Evolutionary conservation across 805 yeast species (phyloP).

Genomic region (Ogataea naganishii): DNA sequence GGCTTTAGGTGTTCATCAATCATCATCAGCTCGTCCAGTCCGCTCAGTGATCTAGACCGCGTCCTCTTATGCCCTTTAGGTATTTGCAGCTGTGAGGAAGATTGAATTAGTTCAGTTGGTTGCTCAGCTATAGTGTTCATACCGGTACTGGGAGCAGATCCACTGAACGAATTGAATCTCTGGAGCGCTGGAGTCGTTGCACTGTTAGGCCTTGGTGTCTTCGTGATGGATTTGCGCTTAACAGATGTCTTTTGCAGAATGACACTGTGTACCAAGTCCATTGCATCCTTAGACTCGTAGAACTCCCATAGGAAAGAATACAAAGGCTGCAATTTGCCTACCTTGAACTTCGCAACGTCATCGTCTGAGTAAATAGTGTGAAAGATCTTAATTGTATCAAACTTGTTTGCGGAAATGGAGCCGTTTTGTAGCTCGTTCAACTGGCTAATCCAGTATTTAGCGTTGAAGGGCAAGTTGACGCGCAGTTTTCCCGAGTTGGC

Average conservation of each 20-base stretch:
- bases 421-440: constrained; percentile 24
- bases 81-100: background rate
- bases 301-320: constrained; percentile 26
- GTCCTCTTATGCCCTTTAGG: constrained; percentile 25
- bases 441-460: constrained; percentile 23
- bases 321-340: constrained; percentile 11
- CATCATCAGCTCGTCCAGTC: constrained; percentile 11
- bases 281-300: constrained; percentile 8
- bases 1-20: no score
- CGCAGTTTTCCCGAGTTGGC: constrained; percentile 12
- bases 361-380: constrained; percentile 22
- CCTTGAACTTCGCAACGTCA: constrained; percentile 12
- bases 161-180: background rate
- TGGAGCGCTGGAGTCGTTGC: background rate
- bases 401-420: constrained; percentile 11
- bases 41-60: constrained; percentile 25
- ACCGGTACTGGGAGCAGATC: constrained; percentile 1
- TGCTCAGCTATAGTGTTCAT: background rate
- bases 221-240: constrained; percentile 1
- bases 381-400: constrained; percentile 16
- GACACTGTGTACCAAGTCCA: constrained; percentile 18
- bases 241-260: constrained; percentile 6
- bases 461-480: constrained; percentile 21
- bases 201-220: background rate
- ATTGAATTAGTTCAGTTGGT: background rate